These are phyloP conservation scores for Solanum appendiculatum DNA, from an alignment of 257 asterid species.

Conservation along the genomic window DNA sequence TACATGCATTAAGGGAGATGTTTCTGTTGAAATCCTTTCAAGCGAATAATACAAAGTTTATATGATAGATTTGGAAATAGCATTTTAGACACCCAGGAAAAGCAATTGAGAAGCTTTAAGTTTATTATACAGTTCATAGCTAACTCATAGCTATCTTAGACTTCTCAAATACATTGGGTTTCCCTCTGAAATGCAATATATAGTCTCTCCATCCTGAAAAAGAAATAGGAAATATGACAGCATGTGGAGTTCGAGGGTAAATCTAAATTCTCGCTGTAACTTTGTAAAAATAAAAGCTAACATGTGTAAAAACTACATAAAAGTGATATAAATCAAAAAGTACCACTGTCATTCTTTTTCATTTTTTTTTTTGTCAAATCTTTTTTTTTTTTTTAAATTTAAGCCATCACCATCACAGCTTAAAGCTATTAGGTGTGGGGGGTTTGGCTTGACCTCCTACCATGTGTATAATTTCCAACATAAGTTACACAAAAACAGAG, in stretches of 20 bases:
- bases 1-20: neutral
- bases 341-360: neutral
- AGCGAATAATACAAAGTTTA: neutral
- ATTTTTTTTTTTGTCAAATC: no score
- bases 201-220: neutral
- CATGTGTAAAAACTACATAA: neutral
- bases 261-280: neutral
- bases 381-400: no score
- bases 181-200: neutral
- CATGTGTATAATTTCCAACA: no score
- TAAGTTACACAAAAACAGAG: no score
- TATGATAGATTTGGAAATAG: neutral
- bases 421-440: no score
- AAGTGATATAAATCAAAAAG: neutral
- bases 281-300: neutral
- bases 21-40: neutral
- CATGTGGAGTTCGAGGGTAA: neutral
- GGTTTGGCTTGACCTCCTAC: no score
- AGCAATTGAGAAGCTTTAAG: neutral
- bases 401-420: no score
- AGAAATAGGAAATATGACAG: neutral
- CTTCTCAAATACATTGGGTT: neutral
- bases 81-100: neutral
- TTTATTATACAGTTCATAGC: neutral
- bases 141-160: neutral